Evolutionary conservation across 495 filamentous ascomycete species (phyloP).

Genomic region (Cairneyella variabilis): DNA sequence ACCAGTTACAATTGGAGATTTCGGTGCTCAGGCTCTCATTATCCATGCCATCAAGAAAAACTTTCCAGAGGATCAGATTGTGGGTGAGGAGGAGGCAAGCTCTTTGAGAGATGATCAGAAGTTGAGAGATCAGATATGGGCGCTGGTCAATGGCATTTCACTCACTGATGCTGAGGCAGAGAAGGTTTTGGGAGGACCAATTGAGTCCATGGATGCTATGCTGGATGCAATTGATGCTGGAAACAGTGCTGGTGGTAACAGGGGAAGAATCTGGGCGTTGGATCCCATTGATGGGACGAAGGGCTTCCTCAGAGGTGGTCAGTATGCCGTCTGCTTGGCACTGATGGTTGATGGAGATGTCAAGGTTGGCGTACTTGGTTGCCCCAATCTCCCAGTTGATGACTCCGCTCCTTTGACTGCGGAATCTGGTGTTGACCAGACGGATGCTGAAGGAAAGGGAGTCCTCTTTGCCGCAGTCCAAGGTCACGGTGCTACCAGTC

Average conservation of each 20-base stretch:
- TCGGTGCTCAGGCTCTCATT: constrained; percentile 94
- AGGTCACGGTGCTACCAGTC: constrained; percentile 71
- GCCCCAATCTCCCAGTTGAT: constrained; percentile 88
- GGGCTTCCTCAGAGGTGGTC: constrained; percentile 93
- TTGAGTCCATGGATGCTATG: constrained; percentile 71
- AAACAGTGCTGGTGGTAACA: constrained; percentile 70
- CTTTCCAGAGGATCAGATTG: constrained; percentile 88
- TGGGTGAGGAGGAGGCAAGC: constrained; percentile 90
- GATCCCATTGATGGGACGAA: constrained; percentile 98
- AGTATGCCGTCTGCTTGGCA: constrained; percentile 93
- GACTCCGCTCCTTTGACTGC: constrained; percentile 63
- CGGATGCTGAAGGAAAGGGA: constrained; percentile 63
- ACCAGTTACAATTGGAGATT: constrained; percentile 96
- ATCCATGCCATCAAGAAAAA: constrained; percentile 82
- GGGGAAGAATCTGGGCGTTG: constrained; percentile 90
- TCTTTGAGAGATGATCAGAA: constrained; percentile 63
- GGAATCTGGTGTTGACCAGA: constrained; percentile 63
- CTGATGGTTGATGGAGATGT: constrained; percentile 93
- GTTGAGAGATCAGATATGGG: constrained; percentile 75
- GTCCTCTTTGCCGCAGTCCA: constrained; percentile 78
- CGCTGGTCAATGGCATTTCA: constrained; percentile 65
- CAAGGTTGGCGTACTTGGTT: constrained; percentile 89
- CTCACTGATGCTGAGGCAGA: constrained; percentile 66
- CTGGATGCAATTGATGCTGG: constrained; percentile 81
- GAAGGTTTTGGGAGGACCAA: constrained; percentile 62